phyloP scores from a whole-genome alignment of 2,329 filamentous ascomycete species.

The Fusarium luffae region DNA sequence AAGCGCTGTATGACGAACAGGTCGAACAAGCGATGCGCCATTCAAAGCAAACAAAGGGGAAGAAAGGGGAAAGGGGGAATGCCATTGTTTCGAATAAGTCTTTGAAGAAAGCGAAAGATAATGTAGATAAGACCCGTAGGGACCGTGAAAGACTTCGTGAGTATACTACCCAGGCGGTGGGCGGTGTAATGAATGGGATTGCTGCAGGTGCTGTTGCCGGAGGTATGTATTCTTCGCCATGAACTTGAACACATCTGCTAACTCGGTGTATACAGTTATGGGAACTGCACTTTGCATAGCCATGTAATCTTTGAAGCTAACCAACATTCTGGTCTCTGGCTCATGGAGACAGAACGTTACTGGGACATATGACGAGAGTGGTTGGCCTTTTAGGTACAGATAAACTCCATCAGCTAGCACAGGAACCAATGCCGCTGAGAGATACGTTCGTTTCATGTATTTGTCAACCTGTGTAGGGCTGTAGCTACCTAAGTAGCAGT shows the following conservation, averaged over 20 bases:
- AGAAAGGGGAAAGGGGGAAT: neutral
- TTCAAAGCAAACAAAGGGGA: neutral
- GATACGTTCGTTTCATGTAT: too few relatives aligned
- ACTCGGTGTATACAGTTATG: neutral
- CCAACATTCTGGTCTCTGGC: too few relatives aligned
- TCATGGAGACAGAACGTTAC: too few relatives aligned
- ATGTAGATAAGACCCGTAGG: neutral
- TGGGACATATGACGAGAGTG: too few relatives aligned
- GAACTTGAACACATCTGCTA: neutral
- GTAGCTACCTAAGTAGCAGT: too few relatives aligned
- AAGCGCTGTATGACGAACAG: neutral
- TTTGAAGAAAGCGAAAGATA: neutral
- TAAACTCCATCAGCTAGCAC: too few relatives aligned
- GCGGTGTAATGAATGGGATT: neutral
- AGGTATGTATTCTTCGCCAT: neutral
- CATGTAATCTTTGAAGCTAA: neutral
- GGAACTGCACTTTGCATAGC: neutral
- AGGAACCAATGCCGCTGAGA: too few relatives aligned
- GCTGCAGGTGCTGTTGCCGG: neutral
- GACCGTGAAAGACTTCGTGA: neutral
- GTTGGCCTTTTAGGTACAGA: too few relatives aligned
- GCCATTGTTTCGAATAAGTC: neutral
- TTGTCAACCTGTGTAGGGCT: too few relatives aligned
- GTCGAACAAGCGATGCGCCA: too few relatives aligned
- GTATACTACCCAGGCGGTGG: neutral